phyloP scores from a whole-genome alignment of 352 stramenopile genomes.

The Blastocystis sp. region DNA sequence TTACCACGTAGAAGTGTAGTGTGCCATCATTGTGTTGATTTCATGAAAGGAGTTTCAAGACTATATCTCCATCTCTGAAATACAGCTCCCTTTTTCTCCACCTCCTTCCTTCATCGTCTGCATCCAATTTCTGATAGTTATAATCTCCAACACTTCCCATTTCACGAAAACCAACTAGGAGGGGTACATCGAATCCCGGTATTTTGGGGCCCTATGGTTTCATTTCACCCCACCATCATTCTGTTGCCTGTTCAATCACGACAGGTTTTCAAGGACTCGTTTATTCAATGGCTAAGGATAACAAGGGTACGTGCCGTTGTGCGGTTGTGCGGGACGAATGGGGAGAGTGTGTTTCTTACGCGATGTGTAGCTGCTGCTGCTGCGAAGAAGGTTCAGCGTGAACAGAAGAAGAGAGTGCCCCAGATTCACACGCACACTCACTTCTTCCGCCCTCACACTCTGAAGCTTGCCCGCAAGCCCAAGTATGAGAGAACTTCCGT shows the following conservation, averaged over 20 bases:
- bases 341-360: not conserved
- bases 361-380: conserved; percentile 55
- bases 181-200: no score
- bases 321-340: not conserved
- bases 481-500: conserved; percentile 91
- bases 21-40: not conserved
- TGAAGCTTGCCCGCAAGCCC: conserved; percentile 87
- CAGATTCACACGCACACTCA: conserved; percentile 98
- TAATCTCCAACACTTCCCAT: no score
- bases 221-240: no score
- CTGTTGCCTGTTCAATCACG: not conserved
- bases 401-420: conserved; percentile 85
- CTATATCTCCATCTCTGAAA: no score
- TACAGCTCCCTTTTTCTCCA: no score
- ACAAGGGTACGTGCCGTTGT: not conserved
- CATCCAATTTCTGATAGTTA: no score
- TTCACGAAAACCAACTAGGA: no score
- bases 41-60: no score
- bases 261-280: conserved; percentile 62
- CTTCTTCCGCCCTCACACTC: conserved; percentile 99
- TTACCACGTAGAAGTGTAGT: not conserved
- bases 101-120: no score
- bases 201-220: no score
- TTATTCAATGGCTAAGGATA: conserved; percentile 58
- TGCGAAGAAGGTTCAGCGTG: conserved; percentile 64